Base-by-base conservation (phyloP, 1,284 basidiomycete genomes). In the Austroboletus niveus region DNA sequence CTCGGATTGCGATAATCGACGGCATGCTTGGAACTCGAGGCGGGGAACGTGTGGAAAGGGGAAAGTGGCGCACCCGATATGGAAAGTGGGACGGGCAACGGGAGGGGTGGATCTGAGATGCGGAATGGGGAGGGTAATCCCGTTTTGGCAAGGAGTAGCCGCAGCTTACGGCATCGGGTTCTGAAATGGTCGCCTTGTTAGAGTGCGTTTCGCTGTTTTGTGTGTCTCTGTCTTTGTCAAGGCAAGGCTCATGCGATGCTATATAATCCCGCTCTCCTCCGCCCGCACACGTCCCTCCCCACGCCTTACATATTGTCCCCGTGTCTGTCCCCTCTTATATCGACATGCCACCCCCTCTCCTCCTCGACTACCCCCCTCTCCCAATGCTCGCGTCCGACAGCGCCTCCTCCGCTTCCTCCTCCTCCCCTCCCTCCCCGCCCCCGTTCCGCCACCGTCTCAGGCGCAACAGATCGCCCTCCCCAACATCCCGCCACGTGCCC, bases 191-290 rank as follows among this genome's bases (percentile, higher is more conserved):
- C 38, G 58, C 41, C 57, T 65, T 57, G 52, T 59, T 53, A 52
- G 63, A 48, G 47, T 52, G 54, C 53, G 55, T 58, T 60, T 57
- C 55, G 56, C 56, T 57, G 53, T 58, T 61, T 62, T 61, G 56
- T 57, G 49, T 63, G 51, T 55, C 50, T 58, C 61, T 60, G 60
- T 55, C 59, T 62, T 64, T 60, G 62, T 62, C 57, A 59, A 54
- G 17, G 38, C 35, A 14, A 42, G 39, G 31, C 55, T 48, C 34
- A 39, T 20, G 32, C 32, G 49, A 64, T 60, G 50, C 36, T 66
- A 70, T 66, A 70, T 69, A 66, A 69, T 56, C 60, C 62, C 63
- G 54, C 67, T 42, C 47, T 48, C 51, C 44, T 57, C 64, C 50
- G 50, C 52, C 53, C 53, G 40, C 20, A 40, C 39, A 36, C 22